phyloP scores from a whole-genome alignment of 345 rosid genomes.

The Zanthoxylum bungeanum region DNA sequence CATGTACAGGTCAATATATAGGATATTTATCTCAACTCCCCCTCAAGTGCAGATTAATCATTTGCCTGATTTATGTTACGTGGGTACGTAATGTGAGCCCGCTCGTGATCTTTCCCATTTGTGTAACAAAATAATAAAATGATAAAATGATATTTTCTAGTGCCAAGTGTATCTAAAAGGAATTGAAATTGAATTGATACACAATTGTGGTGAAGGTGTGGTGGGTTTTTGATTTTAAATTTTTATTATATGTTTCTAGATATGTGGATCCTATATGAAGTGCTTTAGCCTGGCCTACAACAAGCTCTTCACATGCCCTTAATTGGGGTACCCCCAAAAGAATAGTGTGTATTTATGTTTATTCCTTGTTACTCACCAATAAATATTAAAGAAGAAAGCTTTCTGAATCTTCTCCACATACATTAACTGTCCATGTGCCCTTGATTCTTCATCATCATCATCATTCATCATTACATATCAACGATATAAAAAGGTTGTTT shows the following conservation, averaged over 20 bases:
- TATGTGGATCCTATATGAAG: constrained; percentile 38
- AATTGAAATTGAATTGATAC: constrained; percentile 5
- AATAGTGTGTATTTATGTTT: constrained; percentile 54
- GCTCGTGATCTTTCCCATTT: too few relatives aligned
- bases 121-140: too few relatives aligned
- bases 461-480: background rate
- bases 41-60: too few relatives aligned
- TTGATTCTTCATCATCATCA: constrained; percentile 24
- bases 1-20: too few relatives aligned
- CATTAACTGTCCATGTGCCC: constrained; percentile 74
- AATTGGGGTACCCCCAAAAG: constrained; percentile 36
- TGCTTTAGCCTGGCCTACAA: constrained; percentile 56
- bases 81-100: too few relatives aligned
- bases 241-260: constrained; percentile 9
- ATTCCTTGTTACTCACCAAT: constrained; percentile 36
- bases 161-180: constrained; percentile 29
- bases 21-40: too few relatives aligned
- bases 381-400: constrained; percentile 29
- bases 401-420: constrained; percentile 82
- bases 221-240: background rate
- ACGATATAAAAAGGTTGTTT: constrained; percentile 4
- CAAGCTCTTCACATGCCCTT: constrained; percentile 67
- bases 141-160: too few relatives aligned
- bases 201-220: constrained; percentile 16
- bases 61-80: too few relatives aligned